Evolutionary conservation across 257 asterid genomes (phyloP).

Genomic region (Lithospermum erythrorhizon): DNA sequence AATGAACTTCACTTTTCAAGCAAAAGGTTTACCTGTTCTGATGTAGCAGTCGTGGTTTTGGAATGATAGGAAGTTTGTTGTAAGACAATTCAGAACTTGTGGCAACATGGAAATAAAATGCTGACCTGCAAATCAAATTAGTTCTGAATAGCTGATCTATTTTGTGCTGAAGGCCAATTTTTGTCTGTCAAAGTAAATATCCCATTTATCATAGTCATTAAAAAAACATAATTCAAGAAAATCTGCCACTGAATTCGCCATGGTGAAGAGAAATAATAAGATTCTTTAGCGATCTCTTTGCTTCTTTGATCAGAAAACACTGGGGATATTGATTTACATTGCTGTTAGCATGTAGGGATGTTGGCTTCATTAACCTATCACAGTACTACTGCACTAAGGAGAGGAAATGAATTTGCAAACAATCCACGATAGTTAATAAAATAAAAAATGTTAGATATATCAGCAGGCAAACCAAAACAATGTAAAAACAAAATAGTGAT

Average conservation of each 20-base stretch:
- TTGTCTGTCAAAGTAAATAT: neutral
- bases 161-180: neutral
- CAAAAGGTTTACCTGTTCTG: conserved; percentile 60
- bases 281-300: too few relatives aligned
- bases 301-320: too few relatives aligned
- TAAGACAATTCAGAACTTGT: conserved; percentile 51
- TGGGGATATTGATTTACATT: too few relatives aligned
- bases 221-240: neutral
- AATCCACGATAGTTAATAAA: too few relatives aligned
- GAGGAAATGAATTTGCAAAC: too few relatives aligned
- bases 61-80: conserved; percentile 51
- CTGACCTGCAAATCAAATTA: conserved; percentile 45
- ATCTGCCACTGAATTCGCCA: neutral
- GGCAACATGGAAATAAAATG: conserved; percentile 53
- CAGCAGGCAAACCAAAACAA: too few relatives aligned
- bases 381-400: too few relatives aligned
- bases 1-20: neutral
- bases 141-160: neutral
- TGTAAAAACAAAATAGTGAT: too few relatives aligned
- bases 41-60: conserved; percentile 84
- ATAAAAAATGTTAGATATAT: too few relatives aligned
- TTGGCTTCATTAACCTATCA: too few relatives aligned
- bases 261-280: too few relatives aligned
- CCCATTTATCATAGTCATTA: neutral
- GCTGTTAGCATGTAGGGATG: too few relatives aligned